Evolutionary conservation across 176 grass and related monocot species (phyloP).

Genomic region (Musa schizocarpa): DNA sequence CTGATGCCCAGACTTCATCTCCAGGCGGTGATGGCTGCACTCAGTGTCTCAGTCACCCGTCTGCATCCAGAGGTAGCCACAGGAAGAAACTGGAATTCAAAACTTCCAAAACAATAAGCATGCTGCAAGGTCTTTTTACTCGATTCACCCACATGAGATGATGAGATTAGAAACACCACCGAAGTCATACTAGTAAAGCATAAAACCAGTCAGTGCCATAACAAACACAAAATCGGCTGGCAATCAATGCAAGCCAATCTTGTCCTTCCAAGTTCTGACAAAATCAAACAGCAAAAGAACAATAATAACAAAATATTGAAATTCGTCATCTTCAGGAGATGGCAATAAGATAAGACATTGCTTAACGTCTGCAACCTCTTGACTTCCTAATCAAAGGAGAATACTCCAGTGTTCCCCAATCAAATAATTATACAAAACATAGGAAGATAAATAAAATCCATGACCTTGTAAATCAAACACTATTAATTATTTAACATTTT

Average conservation of each 20-base stretch:
- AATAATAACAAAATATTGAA: neutral
- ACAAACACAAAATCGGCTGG: neutral
- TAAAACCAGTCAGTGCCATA: too few relatives aligned
- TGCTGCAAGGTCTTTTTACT: too few relatives aligned
- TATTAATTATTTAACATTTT: too few relatives aligned
- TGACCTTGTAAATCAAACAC: too few relatives aligned
- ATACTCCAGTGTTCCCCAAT: neutral
- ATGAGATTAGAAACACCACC: too few relatives aligned
- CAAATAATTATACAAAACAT: too few relatives aligned
- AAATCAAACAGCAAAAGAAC: too few relatives aligned
- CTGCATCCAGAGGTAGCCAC: conserved; percentile 31
- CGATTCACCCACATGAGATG: too few relatives aligned
- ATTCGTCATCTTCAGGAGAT: neutral
- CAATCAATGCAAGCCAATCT: neutral
- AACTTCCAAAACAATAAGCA: neutral
- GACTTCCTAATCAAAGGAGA: neutral
- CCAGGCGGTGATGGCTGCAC: conserved; percentile 65
- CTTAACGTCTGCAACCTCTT: neutral
- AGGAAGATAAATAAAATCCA: neutral
- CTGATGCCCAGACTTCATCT: conserved; percentile 86
- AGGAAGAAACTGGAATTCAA: neutral
- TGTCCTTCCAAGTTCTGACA: too few relatives aligned
- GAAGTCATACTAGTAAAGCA: too few relatives aligned
- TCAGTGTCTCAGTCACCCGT: conserved; percentile 69
- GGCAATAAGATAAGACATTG: neutral